Base-by-base conservation (phyloP, 805 yeast species). In the Candida krabiensis region DNA sequence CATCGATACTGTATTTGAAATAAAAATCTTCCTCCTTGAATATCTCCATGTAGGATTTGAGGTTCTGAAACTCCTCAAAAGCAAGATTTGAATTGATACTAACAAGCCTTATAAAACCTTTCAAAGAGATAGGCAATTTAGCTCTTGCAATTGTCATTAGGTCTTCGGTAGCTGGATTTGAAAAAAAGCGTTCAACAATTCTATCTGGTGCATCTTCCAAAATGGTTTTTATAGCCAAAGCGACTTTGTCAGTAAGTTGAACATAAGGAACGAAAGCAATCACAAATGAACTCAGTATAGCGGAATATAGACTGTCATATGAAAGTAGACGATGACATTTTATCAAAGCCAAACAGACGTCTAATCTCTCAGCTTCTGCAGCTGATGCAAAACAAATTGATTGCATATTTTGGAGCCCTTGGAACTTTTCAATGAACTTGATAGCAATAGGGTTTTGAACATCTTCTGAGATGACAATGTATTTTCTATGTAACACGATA, bases 41-140 rank as follows among this genome's bases (percentile, higher is more conserved):
- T 1, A 62, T 41, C 13, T 73, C 69, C 70, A 86, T 80, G 53
- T 78, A 88, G 0, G 95, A 77, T 29, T 68, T 66, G 51, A 89
- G 59, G 14, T 69, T 66, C 11, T 69, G 61, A 46, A 89, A 66
- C 44, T 83, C 86, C 38, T 73, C 75, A 41, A 74, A 67, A 0
- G 95, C 93, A 52, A 82, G 75, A 26, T 74, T 75, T 0, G 83
- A 79, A 49, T 85, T 84, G 19, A 80, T 72, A 8, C 82, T 66
- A 11, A 82, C 67, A 9, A 87, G 49, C 37, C 77, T 71, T 27
- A 88, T 60, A 41, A 81, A 79, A 1, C 91, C 81, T 2, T 71
- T 58, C 13, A 86, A 58, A 2, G 79, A 62, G 2, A 72, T 55
- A 0, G 98, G 98, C 44, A 86, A 74, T 53, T 90, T 88, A 0